phyloP scores from a whole-genome alignment of 148 eudicot genomes.

The Polygonum aviculare region DNA sequence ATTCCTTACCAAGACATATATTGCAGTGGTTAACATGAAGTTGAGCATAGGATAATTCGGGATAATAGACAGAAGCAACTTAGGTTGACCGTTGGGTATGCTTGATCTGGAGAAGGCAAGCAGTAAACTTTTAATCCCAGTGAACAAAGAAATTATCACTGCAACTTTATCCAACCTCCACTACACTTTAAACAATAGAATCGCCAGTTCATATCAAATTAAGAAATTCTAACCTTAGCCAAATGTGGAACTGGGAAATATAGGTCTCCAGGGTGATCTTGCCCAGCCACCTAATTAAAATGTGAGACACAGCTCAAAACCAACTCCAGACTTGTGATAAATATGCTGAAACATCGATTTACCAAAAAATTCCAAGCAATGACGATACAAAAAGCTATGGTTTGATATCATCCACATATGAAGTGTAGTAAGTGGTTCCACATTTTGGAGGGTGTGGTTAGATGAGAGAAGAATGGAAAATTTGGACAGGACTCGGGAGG shows the following conservation, averaged over 20 bases:
- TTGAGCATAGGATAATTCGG: constrained; percentile 90
- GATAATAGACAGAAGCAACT: constrained; percentile 80
- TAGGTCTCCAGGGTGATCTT: constrained; percentile 95
- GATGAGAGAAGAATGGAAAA: neutral
- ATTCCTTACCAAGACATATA: constrained; percentile 62
- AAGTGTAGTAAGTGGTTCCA: neutral
- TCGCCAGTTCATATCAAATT: neutral
- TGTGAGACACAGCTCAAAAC: constrained; percentile 12
- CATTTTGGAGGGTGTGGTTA: neutral
- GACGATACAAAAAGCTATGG: neutral
- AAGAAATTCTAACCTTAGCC: constrained; percentile 57
- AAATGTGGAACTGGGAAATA: constrained; percentile 95
- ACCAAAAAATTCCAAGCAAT: neutral
- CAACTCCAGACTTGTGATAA: neutral
- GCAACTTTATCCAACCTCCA: neutral
- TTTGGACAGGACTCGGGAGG: neutral
- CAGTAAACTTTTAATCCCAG: neutral
- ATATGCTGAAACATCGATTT: neutral
- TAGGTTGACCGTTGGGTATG: constrained; percentile 92
- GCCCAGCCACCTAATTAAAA: constrained; percentile 82
- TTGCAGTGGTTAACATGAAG: constrained; percentile 89
- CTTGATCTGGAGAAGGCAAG: constrained; percentile 48
- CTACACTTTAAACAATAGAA: neutral
- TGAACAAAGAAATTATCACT: neutral
- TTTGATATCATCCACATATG: neutral